A percentile compares a stretch with the other conserved stretches of the same genome.
Evolutionary conservation across 169 alveolate species (phyloP).

Genomic region (Plasmodium knowlesi): DNA sequence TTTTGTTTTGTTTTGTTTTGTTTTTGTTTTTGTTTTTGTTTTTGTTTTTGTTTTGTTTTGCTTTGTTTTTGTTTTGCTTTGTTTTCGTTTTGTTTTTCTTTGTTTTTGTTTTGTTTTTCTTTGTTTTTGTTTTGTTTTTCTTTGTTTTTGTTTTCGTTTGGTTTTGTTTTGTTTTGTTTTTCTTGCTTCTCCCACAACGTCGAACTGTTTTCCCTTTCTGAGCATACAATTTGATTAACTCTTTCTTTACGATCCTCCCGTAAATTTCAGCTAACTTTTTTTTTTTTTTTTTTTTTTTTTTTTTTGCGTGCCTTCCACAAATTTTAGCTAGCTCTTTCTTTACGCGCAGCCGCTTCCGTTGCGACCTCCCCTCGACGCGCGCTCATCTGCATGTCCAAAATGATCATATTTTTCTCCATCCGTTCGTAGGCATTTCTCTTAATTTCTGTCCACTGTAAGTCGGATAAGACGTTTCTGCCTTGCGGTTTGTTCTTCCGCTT

Average conservation of each 20-base stretch:
- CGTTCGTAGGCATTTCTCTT: conserved; percentile 40
- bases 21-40: background rate
- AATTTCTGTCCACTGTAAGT: conserved; percentile 57
- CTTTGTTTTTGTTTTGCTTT: background rate
- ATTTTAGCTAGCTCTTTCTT: background rate
- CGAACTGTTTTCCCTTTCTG: background rate
- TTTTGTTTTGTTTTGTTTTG: background rate
- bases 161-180: background rate
- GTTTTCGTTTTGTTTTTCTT: background rate
- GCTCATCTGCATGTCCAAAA: conserved; percentile 1
- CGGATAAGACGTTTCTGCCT: conserved; percentile 1
- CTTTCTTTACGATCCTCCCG: background rate
- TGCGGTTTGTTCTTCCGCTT: conserved; percentile 20
- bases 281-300: background rate
- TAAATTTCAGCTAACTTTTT: background rate
- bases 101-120: background rate
- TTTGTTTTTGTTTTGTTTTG: background rate
- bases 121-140: background rate
- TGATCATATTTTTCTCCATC: conserved; percentile 23
- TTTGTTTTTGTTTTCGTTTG: background rate
- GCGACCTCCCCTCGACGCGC: background rate
- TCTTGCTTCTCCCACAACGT: background rate
- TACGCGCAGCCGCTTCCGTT: background rate
- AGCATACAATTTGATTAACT: background rate
- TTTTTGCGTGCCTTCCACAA: background rate